Conservation (phyloP, 2,329 filamentous ascomycete genomes). For the Thelonectria rubi region DNA sequence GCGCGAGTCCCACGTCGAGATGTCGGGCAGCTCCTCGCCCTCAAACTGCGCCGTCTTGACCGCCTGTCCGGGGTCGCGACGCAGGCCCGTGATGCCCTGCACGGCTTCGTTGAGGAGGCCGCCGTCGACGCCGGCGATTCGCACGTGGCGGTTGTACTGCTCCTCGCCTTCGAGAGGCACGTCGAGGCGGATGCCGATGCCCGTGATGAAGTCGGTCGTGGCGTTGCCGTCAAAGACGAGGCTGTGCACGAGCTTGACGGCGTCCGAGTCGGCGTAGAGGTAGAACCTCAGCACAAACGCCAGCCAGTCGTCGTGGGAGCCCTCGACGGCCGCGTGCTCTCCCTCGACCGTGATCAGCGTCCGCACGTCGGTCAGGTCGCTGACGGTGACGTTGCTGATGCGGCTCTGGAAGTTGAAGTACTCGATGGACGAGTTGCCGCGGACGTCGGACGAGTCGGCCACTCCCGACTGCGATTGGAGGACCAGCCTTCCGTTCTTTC, state of each 20-base stretch:
- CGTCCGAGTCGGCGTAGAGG: conserved; percentile 64
- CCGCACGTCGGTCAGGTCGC: conserved; percentile 46
- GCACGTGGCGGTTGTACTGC: conserved; percentile 66
- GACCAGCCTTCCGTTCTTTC: conserved; percentile 59
- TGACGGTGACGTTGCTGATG: conserved; percentile 61
- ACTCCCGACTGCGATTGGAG: conserved; percentile 61
- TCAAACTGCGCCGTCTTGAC: conserved; percentile 61
- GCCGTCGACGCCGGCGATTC: conserved; percentile 63
- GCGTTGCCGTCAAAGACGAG: conserved; percentile 63
- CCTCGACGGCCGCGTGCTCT: conserved; percentile 47
- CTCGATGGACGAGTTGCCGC: conserved; percentile 46
- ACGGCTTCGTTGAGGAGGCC: conserved; percentile 67
- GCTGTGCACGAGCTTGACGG: conserved; percentile 64
- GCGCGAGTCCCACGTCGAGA: conserved; percentile 56
- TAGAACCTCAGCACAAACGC: conserved; percentile 64
- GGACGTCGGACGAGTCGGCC: conserved; percentile 42
- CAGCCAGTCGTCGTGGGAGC: conserved; percentile 56
- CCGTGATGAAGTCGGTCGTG: conserved; percentile 60
- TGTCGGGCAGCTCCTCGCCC: conserved; percentile 54
- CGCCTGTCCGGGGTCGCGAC: conserved; percentile 60
- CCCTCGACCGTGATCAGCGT: conserved; percentile 58
- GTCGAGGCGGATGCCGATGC: conserved; percentile 63
- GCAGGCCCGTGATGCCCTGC: conserved; percentile 67
- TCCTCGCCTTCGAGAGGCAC: conserved; percentile 63
- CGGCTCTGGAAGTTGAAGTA: conserved; percentile 59